A percentile compares a stretch with the other conserved stretches of the same genome.
Evolutionary conservation across 352 stramenopile species (phyloP).

Genomic region (Salisapilia sapeloensis): DNA sequence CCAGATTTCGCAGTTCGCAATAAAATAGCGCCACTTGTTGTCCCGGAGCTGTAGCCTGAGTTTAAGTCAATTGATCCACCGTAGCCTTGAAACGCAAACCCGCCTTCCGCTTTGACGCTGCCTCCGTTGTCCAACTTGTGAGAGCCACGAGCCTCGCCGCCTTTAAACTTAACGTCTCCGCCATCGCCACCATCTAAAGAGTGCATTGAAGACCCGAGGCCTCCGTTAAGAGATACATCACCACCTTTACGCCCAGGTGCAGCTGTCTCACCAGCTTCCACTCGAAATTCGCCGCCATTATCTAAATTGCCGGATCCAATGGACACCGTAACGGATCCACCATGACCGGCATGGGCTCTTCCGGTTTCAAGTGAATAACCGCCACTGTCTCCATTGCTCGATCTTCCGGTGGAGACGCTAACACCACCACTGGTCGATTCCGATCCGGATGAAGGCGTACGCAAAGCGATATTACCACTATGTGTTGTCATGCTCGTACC

Average conservation of each 20-base stretch:
- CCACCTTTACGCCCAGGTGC: conserved; percentile 29
- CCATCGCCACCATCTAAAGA: conserved; percentile 83
- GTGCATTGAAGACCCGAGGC: conserved; percentile 51
- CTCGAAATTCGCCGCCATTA: conserved; percentile 31
- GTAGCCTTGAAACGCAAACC: conserved; percentile 43
- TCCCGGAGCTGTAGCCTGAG: conserved; percentile 26
- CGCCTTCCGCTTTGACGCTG: conserved; percentile 55
- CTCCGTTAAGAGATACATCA: conserved; percentile 22
- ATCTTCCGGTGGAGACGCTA: conserved; percentile 20
- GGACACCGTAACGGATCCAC: conserved; percentile 34
- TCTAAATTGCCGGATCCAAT: conserved; percentile 39
- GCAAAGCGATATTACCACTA: conserved; percentile 30
- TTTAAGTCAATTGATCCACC: conserved; percentile 30
- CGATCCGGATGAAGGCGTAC: conserved; percentile 21
- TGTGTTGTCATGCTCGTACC: conserved; percentile 26
- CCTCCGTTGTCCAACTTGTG: conserved; percentile 82
- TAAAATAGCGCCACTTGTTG: conserved; percentile 27
- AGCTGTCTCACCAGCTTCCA: conserved; percentile 44
- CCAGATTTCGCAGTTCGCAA: conserved; percentile 31
- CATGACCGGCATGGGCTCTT: conserved; percentile 26
- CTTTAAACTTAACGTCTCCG: conserved; percentile 59
- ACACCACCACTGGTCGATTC: conserved; percentile 41
- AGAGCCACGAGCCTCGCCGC: conserved; percentile 78
- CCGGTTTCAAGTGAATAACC: conserved; percentile 19
- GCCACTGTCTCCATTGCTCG: conserved; percentile 19